phyloP scores from a whole-genome alignment of 169 alveolate species.

The Plasmodium yoelii region DNA sequence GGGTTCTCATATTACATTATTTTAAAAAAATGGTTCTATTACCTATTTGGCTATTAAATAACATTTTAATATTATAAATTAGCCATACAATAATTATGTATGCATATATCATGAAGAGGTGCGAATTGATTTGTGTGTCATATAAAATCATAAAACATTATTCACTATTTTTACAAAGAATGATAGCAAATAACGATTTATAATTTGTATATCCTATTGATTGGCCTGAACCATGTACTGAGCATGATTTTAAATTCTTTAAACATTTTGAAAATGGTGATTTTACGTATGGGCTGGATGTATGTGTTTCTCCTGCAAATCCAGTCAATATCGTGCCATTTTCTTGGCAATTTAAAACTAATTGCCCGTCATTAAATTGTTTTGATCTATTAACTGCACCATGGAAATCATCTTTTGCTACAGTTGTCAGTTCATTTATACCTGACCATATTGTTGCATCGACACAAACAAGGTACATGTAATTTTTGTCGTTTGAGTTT shows the following conservation, averaged over 20 bases:
- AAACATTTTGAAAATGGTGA: constrained; percentile 58
- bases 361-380: constrained; percentile 60
- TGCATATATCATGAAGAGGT: too few relatives aligned
- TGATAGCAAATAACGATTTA: constrained; percentile 22
- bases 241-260: constrained; percentile 51
- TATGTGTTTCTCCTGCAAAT: constrained; percentile 44
- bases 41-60: too few relatives aligned
- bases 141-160: background rate
- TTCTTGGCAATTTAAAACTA: constrained; percentile 34
- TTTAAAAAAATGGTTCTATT: too few relatives aligned
- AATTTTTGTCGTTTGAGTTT: constrained; percentile 22
- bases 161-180: constrained; percentile 42
- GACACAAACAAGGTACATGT: constrained; percentile 42
- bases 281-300: constrained; percentile 62
- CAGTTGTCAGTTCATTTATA: constrained; percentile 15
- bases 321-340: constrained; percentile 57
- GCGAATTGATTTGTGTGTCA: too few relatives aligned
- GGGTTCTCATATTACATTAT: too few relatives aligned
- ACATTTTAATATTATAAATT: too few relatives aligned
- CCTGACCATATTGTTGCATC: constrained; percentile 75
- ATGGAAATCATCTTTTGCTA: constrained; percentile 50
- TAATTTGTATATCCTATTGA: constrained; percentile 36
- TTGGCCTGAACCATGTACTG: constrained; percentile 69
- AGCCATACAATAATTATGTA: too few relatives aligned
- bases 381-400: constrained; percentile 26